Conservation (phyloP, 768 basidiomycete genomes). For the Dioszegia crocea region DNA sequence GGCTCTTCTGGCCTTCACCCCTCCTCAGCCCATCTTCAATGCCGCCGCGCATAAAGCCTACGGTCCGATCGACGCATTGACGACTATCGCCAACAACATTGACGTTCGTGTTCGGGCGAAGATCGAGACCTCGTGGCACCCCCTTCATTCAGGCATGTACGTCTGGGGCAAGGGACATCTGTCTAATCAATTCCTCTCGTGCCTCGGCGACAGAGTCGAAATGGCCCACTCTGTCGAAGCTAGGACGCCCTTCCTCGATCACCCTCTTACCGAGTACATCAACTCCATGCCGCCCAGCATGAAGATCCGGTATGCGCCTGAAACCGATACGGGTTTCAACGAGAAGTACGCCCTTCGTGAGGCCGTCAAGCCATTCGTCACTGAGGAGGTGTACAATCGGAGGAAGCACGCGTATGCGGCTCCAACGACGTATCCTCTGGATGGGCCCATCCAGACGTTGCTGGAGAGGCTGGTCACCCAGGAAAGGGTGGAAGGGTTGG, state of each 20-base stretch:
- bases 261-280: conserved; percentile 37
- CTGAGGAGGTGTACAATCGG: conserved; percentile 32
- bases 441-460: conserved; percentile 25
- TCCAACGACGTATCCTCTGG: conserved; percentile 19
- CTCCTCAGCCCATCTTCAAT: conserved; percentile 5
- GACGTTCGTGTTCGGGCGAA: conserved; percentile 8
- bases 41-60: background rate
- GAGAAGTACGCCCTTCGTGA: conserved; percentile 42
- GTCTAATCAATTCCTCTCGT: conserved; percentile 35
- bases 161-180: conserved; percentile 33
- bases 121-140: conserved; percentile 37
- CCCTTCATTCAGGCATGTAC: conserved; percentile 38
- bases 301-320: conserved; percentile 17
- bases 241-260: conserved; percentile 41
- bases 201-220: conserved; percentile 42
- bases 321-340: conserved; percentile 4
- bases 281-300: conserved; percentile 20
- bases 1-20: conserved; percentile 8
- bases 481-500: conserved; percentile 31
- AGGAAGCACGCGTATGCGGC: conserved; percentile 34
- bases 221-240: conserved; percentile 45
- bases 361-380: conserved; percentile 43
- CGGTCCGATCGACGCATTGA: conserved; percentile 21
- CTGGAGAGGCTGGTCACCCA: conserved; percentile 23
- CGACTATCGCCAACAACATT: conserved; percentile 23